These are phyloP conservation scores for Alternaria solani DNA, from an alignment of 2,329 filamentous ascomycete genomes.

Conservation along the genomic window DNA sequence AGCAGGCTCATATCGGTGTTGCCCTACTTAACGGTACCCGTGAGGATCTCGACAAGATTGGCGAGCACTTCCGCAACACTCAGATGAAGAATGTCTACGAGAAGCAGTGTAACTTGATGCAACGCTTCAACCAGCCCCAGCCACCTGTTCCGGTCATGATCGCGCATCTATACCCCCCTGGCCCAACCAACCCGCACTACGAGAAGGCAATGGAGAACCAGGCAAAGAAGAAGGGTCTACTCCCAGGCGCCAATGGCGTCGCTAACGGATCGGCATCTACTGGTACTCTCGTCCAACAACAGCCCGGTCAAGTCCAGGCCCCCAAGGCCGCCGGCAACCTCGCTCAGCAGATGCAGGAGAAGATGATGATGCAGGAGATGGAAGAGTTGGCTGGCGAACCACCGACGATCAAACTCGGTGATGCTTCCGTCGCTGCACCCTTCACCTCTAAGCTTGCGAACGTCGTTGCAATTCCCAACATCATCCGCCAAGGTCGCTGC, in stretches of 20 bases:
- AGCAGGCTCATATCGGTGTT: slow-evolving; percentile 97
- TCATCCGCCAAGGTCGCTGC: slow-evolving; percentile 96
- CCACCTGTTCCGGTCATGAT: slow-evolving; percentile 94
- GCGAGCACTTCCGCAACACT: slow-evolving; percentile 90
- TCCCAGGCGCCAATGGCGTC: slow-evolving; percentile 59
- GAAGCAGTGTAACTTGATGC: slow-evolving; percentile 92
- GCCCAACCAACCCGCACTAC: slow-evolving; percentile 91
- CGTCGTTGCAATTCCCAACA: slow-evolving; percentile 96
- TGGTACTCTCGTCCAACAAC: slow-evolving; percentile 33
- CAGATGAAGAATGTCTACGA: slow-evolving; percentile 99
- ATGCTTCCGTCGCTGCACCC: slow-evolving; percentile 94
- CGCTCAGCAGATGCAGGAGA: slow-evolving; percentile 71
- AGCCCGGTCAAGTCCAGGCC: slow-evolving; percentile 63
- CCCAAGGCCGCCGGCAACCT: slow-evolving; percentile 75
- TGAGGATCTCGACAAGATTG: slow-evolving; percentile 89
- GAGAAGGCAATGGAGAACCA: slow-evolving; percentile 90
- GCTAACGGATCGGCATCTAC: slow-evolving; percentile 31
- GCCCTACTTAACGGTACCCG: slow-evolving; percentile 93
- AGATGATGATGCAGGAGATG: slow-evolving; percentile 89
- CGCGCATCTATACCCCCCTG: slow-evolving; percentile 92
- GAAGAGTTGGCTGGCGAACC: slow-evolving; percentile 79
- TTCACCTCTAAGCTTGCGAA: slow-evolving; percentile 98
- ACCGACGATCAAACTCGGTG: slow-evolving; percentile 94
- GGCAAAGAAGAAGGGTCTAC: slow-evolving; percentile 76
- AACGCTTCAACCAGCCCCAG: slow-evolving; percentile 89